These are phyloP conservation scores for Penicillium sp. DNA, from an alignment of 2,329 filamentous ascomycete genomes.

Conservation along the genomic window DNA sequence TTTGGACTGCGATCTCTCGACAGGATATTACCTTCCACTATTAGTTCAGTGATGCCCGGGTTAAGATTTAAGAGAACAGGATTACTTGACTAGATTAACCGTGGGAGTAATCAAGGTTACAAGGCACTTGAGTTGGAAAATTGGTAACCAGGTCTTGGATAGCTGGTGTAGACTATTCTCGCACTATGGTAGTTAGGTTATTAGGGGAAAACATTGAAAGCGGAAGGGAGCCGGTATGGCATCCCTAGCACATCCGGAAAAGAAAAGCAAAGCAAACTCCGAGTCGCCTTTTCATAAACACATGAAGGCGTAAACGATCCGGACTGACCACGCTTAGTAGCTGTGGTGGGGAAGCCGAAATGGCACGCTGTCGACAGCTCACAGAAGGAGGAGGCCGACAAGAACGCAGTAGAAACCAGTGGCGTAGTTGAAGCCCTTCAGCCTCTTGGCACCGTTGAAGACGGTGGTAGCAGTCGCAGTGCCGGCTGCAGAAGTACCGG, in stretches of 20 bases:
- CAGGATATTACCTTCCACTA: neutral
- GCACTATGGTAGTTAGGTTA: neutral
- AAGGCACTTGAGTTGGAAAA: neutral
- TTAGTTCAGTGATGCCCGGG: neutral
- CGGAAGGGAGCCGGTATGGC: neutral
- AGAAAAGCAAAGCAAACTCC: neutral
- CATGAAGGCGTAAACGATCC: neutral
- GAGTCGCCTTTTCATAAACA: neutral
- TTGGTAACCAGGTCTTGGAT: neutral
- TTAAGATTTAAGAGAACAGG: neutral
- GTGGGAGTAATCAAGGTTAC: neutral
- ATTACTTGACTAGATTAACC: neutral
- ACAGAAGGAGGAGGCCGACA: neutral
- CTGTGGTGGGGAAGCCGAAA: neutral
- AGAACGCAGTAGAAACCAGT: neutral
- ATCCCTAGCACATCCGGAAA: neutral
- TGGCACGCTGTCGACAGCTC: neutral
- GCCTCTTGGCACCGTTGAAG: slow-evolving; percentile 1
- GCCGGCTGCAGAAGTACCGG: neutral
- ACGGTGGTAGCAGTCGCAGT: neutral
- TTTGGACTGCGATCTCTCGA: slow-evolving; percentile 5
- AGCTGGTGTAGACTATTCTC: neutral
- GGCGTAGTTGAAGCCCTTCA: neutral
- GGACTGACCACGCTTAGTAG: neutral
- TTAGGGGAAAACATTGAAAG: no score